Evolutionary conservation across 1,139 yeast genomes (phyloP).

Genomic region (Geotrichum europaeum): DNA sequence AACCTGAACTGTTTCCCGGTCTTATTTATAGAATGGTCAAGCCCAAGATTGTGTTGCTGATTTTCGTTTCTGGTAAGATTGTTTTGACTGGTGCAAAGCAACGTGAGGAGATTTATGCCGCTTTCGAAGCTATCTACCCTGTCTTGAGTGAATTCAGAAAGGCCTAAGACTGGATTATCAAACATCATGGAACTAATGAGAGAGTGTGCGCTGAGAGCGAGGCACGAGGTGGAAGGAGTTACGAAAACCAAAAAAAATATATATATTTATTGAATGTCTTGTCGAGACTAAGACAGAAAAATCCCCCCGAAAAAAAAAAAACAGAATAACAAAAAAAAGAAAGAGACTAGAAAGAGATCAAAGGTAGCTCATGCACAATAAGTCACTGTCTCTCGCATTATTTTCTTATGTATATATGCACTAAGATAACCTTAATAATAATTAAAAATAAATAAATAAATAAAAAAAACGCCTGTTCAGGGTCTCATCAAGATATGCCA

Average conservation of each 20-base stretch:
- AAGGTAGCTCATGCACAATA: not conserved
- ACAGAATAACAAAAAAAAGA: too few relatives aligned
- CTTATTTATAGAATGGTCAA: slow-evolving; percentile 98
- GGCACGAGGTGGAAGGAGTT: not conserved
- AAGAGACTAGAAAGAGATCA: not conserved
- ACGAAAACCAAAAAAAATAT: not conserved
- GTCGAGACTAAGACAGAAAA: not conserved
- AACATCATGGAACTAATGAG: not conserved
- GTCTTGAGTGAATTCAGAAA: slow-evolving; percentile 97
- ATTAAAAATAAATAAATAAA: not conserved
- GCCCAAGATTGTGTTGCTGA: slow-evolving; percentile 91
- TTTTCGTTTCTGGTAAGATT: slow-evolving; percentile 95
- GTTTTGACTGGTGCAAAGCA: slow-evolving; percentile 98
- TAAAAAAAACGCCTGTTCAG: not conserved
- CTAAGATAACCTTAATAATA: not conserved
- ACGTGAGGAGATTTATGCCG: slow-evolving; percentile 96
- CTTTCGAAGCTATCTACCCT: slow-evolving; percentile 96
- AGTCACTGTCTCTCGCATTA: not conserved
- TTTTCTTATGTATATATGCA: not conserved
- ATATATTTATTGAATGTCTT: not conserved
- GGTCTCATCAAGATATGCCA: not conserved
- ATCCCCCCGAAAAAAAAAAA: not conserved
- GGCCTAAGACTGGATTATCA: slow-evolving; percentile 38
- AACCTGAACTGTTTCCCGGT: slow-evolving; percentile 98
- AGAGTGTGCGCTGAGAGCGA: not conserved